Evolutionary conservation across 352 stramenopile species (phyloP), one percentile per base, ranked within the genome.

Genomic region (Pythium insidiosum): DNA sequence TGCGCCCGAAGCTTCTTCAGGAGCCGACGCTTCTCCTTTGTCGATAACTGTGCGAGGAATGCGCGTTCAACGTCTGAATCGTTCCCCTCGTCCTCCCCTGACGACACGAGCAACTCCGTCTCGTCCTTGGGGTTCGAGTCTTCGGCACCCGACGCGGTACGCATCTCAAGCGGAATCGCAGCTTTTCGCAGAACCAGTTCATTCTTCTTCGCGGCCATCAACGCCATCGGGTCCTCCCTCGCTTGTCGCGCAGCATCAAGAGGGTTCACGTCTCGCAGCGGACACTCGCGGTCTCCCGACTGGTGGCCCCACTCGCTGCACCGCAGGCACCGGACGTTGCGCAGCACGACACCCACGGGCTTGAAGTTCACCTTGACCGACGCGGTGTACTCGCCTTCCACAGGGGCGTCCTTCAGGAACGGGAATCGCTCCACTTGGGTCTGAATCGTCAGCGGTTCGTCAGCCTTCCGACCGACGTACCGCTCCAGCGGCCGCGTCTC

Each of bases 301-400:
- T 80, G 66, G 52, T 95, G 84, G 6, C 84, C 84, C 80, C 82
- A 95, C 38, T 85, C 61, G 1, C 66, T 63, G 34, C 84, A 95
- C 18, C 82, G 75, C 36, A 93, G 71, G 48, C 84, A 95, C 16
- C 64, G 62, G 26, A 94, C 77, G 50, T 95, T 93, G 44, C 84
- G 82, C 50, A 95, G 50, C 43, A 72, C 66, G n/a, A 80, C 45
- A 22, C 84, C 84, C 57, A 95, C 58, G 12, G 82, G 84, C 31
- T 95, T 83, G 52, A 95, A 95, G 31, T 90, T 91, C 7, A 95
- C 82, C 26, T 76, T 76, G 29, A 94, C 81, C 0, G 70, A 73
- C 43, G 79, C 60, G 3, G 84, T 84, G 61, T 89, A 94, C 24
- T 73, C 73, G 33, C 84, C 80, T 47, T 94, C 78, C 15, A 95